Percentiles rank a stretch among this genome's conserved stretches.
Evolutionary conservation across 78 protist genomes (phyloP).

Genomic region (Bodo saltans): DNA sequence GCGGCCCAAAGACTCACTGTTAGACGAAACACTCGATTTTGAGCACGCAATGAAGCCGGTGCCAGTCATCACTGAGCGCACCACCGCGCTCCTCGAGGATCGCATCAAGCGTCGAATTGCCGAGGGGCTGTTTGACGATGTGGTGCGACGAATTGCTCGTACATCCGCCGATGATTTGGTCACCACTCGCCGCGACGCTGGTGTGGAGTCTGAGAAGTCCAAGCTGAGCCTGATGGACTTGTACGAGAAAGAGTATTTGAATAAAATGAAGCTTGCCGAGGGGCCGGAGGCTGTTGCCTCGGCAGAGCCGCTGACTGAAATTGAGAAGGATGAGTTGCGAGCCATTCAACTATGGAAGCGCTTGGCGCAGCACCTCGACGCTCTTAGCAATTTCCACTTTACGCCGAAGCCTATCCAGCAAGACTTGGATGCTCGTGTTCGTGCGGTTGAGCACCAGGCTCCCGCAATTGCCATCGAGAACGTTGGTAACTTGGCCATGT

Average conservation of each 20-base stretch:
- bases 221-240: constrained; percentile 4
- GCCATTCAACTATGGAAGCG: constrained; percentile 7
- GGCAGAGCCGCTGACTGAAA: constrained; percentile 8
- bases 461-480: constrained; percentile 3
- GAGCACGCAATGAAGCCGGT: background rate
- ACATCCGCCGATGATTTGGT: background rate
- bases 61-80: constrained; percentile 2
- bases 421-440: background rate
- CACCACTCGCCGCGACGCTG: background rate
- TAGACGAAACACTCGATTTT: constrained; percentile 22
- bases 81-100: constrained; percentile 4
- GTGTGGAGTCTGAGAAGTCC: background rate
- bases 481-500: background rate
- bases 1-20: constrained; percentile 2
- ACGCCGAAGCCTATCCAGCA: constrained; percentile 5
- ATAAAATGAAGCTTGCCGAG: background rate
- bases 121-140: background rate
- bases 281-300: constrained; percentile 14
- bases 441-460: background rate
- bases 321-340: constrained; percentile 18
- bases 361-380: constrained; percentile 10
- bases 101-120: constrained; percentile 8
- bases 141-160: background rate
- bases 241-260: constrained; percentile 19
- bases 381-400: constrained; percentile 18